phyloP scores from a whole-genome alignment of 352 stramenopile species.

The Pythium rishiriense region DNA sequence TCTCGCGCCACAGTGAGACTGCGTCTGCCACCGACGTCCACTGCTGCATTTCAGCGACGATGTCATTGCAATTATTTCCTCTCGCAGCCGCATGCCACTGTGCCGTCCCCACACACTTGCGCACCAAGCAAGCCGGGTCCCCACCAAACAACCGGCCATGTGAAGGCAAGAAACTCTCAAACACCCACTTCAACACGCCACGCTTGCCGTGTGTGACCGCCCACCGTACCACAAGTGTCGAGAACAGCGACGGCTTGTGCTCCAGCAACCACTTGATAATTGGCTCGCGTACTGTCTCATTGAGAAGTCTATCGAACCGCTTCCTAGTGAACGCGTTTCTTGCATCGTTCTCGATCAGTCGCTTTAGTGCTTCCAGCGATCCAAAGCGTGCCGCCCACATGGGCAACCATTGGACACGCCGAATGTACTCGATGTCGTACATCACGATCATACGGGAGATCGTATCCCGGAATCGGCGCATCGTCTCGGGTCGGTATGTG shows the following conservation, averaged over 20 bases:
- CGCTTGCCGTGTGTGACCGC: neutral
- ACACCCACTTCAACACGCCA: neutral
- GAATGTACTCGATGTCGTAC: neutral
- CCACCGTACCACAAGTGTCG: constrained; percentile 5
- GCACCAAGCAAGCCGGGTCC: neutral
- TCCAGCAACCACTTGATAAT: constrained; percentile 1
- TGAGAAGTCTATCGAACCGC: neutral
- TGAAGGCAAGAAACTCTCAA: neutral
- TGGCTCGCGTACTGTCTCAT: neutral
- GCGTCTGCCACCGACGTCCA: neutral
- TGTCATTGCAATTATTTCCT: neutral
- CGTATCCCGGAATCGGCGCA: neutral
- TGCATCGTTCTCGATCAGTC: neutral
- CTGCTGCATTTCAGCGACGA: neutral
- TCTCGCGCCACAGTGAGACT: neutral
- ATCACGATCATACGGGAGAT: neutral
- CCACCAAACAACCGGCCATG: neutral
- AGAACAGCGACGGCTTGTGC: neutral
- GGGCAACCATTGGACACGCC: neutral
- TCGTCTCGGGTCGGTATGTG: neutral
- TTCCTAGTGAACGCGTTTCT: neutral
- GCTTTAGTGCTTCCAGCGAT: neutral
- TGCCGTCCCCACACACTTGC: neutral
- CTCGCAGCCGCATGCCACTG: neutral
- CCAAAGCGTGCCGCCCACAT: neutral